Conservation (phyloP, 192 early-diverging fungal genomes). For the Rhizoclosmatium globosum region DNA sequence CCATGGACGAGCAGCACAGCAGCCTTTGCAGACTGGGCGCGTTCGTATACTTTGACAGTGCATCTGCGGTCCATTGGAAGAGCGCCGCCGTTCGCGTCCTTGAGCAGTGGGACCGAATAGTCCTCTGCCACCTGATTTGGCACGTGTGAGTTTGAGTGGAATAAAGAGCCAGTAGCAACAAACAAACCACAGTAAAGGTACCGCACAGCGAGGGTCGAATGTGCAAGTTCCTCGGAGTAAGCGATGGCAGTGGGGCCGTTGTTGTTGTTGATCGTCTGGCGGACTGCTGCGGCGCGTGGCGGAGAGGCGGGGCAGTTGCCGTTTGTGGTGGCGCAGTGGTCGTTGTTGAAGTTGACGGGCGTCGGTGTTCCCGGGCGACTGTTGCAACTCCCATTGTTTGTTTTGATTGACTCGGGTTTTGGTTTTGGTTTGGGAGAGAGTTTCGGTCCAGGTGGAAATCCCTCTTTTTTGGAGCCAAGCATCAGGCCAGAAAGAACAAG, state of each 20-base stretch:
- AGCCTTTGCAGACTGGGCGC: constrained; percentile 36
- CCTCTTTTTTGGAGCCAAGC: too few relatives aligned
- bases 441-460: too few relatives aligned
- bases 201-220: constrained; percentile 22
- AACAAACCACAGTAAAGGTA: constrained; percentile 21
- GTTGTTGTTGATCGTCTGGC: background rate
- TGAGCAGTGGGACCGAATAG: constrained; percentile 42
- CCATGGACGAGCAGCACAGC: constrained; percentile 54
- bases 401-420: too few relatives aligned
- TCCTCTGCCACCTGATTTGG: constrained; percentile 37
- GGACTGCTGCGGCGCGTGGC: background rate
- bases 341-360: too few relatives aligned
- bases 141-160: too few relatives aligned
- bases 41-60: constrained; percentile 38
- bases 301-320: too few relatives aligned
- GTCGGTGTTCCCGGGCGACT: too few relatives aligned
- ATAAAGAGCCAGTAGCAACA: too few relatives aligned
- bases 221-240: background rate
- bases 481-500: background rate
- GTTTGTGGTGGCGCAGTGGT: too few relatives aligned
- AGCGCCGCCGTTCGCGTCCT: constrained; percentile 32
- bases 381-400: too few relatives aligned
- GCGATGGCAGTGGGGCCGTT: background rate
- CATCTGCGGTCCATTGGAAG: constrained; percentile 55
- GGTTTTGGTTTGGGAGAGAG: too few relatives aligned